phyloP scores from a whole-genome alignment of 306 rosid genomes.

The Corylus avellana region DNA sequence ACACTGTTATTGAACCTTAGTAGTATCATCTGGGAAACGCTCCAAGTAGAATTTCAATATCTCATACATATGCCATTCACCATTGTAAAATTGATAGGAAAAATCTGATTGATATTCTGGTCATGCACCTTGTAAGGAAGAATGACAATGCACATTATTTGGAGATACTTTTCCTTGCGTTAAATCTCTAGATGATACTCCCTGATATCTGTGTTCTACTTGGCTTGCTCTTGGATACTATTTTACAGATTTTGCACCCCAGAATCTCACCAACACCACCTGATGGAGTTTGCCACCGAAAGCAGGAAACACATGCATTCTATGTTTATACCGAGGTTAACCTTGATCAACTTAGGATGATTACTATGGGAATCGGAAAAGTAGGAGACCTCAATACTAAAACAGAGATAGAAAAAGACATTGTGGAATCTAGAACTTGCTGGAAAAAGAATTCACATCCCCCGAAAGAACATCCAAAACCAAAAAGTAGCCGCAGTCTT shows the following conservation, averaged over 20 bases:
- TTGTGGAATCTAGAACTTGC: background rate
- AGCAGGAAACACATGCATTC: background rate
- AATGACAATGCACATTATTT: background rate
- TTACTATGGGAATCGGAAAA: background rate
- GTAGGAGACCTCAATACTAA: background rate
- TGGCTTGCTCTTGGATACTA: background rate
- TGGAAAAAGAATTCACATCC: background rate
- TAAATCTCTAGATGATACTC: background rate
- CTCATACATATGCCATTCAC: background rate
- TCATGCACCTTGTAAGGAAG: background rate
- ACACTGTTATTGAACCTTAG: slow-evolving; percentile 1
- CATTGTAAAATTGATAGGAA: background rate
- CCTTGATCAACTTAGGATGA: too few species aligned
- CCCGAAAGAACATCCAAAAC: background rate
- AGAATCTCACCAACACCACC: background rate
- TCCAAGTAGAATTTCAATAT: background rate
- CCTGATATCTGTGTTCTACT: background rate
- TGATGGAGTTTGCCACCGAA: background rate
- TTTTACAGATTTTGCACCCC: background rate
- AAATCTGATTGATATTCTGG: background rate
- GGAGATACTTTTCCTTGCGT: background rate
- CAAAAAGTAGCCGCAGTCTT: background rate
- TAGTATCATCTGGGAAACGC: background rate
- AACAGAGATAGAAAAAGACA: background rate
- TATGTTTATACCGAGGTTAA: background rate